These are phyloP conservation scores for Colletotrichum tofieldiae DNA, from an alignment of 2,329 filamentous ascomycete genomes.

Conservation along the genomic window DNA sequence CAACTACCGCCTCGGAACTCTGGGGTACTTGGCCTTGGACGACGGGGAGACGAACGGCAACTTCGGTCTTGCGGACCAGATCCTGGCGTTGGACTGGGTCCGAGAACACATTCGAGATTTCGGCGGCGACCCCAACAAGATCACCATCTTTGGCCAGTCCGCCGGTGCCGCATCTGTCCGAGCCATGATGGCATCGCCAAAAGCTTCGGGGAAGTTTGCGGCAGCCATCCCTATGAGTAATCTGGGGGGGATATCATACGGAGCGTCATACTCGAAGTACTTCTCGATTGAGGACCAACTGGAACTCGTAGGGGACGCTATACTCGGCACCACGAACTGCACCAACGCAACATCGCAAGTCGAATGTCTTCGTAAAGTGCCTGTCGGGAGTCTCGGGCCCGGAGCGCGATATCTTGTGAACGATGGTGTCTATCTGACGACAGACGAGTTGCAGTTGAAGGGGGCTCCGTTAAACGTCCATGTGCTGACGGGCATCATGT, in stretches of 20 bases:
- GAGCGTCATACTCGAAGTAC: conserved; percentile 71
- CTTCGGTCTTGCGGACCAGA: conserved; percentile 65
- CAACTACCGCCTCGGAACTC: conserved; percentile 72
- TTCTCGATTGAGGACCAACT: conserved; percentile 69
- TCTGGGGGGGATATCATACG: conserved; percentile 65
- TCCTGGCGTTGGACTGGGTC: conserved; percentile 66
- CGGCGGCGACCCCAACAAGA: conserved; percentile 70
- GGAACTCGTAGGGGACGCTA: conserved; percentile 62
- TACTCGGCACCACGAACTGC: conserved; percentile 68
- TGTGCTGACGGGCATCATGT: conserved; percentile 70
- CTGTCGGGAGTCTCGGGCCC: conserved; percentile 58
- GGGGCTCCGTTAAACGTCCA: conserved; percentile 64
- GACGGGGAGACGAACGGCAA: conserved; percentile 64
- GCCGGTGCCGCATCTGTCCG: conserved; percentile 68
- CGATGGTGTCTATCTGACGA: conserved; percentile 69
- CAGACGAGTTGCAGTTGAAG: conserved; percentile 63
- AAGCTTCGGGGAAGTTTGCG: conserved; percentile 63
- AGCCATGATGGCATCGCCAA: conserved; percentile 64
- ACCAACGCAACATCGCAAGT: conserved; percentile 64
- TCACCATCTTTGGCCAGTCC: conserved; percentile 70
- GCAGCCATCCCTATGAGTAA: conserved; percentile 62
- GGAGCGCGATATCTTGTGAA: conserved; percentile 69
- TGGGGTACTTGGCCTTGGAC: conserved; percentile 71
- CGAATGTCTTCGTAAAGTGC: conserved; percentile 66
- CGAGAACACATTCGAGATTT: conserved; percentile 67